A percentile compares a stretch with the other conserved stretches of the same genome.
Evolutionary conservation across 1,139 yeast species (phyloP).

Genomic region (Candida frijolesensis): DNA sequence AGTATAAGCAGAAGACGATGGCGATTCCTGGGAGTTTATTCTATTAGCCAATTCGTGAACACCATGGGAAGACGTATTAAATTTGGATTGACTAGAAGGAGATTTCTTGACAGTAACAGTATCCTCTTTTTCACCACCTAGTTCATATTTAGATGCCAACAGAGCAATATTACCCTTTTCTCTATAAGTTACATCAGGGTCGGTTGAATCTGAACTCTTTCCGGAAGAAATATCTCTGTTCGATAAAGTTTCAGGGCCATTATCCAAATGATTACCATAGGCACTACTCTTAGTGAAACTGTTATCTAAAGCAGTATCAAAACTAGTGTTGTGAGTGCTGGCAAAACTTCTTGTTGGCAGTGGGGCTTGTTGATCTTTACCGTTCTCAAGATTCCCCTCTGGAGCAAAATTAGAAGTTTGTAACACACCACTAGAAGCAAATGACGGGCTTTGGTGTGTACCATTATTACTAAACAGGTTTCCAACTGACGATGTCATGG

Average conservation of each 20-base stretch:
- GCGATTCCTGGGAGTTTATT: constrained; percentile 4
- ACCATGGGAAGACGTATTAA: constrained; percentile 12
- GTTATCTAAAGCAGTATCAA: constrained; percentile 6
- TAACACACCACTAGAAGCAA: not conserved
- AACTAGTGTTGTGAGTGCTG: constrained; percentile 3
- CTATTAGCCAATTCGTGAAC: constrained; percentile 2
- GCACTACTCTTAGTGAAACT: not conserved
- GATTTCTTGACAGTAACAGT: constrained; percentile 14
- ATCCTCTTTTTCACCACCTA: constrained; percentile 8
- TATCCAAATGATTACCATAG: not conserved
- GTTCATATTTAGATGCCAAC: constrained; percentile 20
- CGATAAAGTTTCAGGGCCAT: not conserved
- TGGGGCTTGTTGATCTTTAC: not conserved
- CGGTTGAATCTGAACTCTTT: not conserved
- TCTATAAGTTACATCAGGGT: not conserved
- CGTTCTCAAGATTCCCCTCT: not conserved
- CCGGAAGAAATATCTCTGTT: not conserved
- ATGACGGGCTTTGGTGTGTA: not conserved
- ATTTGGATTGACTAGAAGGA: constrained; percentile 20
- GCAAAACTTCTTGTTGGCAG: constrained; percentile 2
- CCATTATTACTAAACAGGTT: not conserved
- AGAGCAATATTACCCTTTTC: constrained; percentile 5
- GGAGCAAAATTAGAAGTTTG: not conserved
- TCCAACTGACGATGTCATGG: not conserved
- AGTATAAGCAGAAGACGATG: constrained; percentile 3